phyloP scores from a whole-genome alignment of 2,329 filamentous ascomycete species.

The Fusarium sp. region DNA sequence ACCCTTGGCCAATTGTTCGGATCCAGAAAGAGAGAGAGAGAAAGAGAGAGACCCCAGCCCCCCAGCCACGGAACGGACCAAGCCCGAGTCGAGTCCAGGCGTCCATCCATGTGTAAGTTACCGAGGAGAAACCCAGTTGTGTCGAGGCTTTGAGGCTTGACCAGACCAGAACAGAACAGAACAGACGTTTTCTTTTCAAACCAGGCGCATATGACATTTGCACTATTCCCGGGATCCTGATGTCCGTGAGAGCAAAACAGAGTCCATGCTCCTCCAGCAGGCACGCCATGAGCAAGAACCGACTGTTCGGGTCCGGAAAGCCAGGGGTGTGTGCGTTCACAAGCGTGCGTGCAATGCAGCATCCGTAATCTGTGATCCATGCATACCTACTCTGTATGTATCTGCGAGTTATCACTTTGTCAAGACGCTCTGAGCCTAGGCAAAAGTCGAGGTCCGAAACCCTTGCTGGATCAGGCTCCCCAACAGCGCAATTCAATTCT shows the following conservation, averaged over 20 bases:
- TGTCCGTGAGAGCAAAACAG: neutral
- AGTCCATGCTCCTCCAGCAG: slow-evolving; percentile 4
- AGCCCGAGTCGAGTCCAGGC: slow-evolving; percentile 8
- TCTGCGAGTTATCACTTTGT: slow-evolving; percentile 21
- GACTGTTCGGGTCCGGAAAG: slow-evolving; percentile 42
- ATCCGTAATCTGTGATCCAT: too few species aligned
- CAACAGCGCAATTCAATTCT: neutral
- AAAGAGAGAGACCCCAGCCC: slow-evolving; percentile 8
- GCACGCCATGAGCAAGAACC: slow-evolving; percentile 30
- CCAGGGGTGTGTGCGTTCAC: slow-evolving; percentile 24
- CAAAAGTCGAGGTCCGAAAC: too few species aligned
- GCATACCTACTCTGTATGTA: too few species aligned
- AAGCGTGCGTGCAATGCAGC: neutral
- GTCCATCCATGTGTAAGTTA: slow-evolving; percentile 29
- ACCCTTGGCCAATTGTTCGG: neutral
- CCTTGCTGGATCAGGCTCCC: slow-evolving; percentile 1
- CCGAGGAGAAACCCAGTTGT: slow-evolving; percentile 18
- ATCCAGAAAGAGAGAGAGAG: neutral
- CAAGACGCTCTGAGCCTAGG: slow-evolving; percentile 36
- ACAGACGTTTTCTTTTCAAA: neutral
- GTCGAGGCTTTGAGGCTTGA: slow-evolving; percentile 20
- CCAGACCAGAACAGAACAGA: neutral
- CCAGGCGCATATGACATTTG: neutral
- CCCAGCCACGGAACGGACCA: slow-evolving; percentile 4
- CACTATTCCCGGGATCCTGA: neutral